Base-by-base conservation (phyloP, 2,329 filamentous ascomycete genomes). In the Ascosphaera acerosa region DNA sequence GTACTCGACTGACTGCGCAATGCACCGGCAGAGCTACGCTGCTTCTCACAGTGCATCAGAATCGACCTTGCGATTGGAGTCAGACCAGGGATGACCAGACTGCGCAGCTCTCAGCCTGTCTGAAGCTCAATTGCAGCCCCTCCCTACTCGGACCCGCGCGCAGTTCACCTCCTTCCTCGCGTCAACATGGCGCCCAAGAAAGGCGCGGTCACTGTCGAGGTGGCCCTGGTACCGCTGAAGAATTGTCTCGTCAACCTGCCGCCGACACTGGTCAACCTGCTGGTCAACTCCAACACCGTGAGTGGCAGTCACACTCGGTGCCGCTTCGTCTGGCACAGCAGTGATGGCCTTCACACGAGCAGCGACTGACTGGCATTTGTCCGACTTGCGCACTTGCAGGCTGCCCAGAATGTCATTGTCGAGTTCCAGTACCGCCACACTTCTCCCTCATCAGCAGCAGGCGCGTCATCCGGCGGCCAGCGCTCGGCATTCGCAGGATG, bases 231-330 rank as follows among this genome's bases (percentile, higher is more conserved):
- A 30, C 77, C 82, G 41, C 64, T 94, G 36, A 89, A 90, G 59
- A 94, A 75, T 51, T 97, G 87, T 54, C 63, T 97, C 32, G 77
- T 91, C 49, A 94, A 94, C 54, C 65, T 97, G 31, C 87, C 87
- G 30, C 56, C 76, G 3, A 74, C 77, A 16, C 60, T 97, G 34
- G 81, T 89, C 34, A 73, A 77, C 20, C 55, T 91, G 33, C 66
- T 97, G 31, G 68, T 84, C 42, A 90, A 82, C 54, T 66, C 82
- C 42, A 89, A 94, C 48, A 82, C 82, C 27, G 77, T 90, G 61
- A n/a, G n/a, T n/a, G 37, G 29, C 37, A 33, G 32, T 43, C 51
- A 34, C n/a, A n/a, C n/a, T n/a, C n/a, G n/a, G n/a, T n/a, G n/a
- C n/a, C n/a, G n/a, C n/a, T n/a, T n/a, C n/a, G n/a, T n/a, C n/a